Evolutionary conservation across 768 basidiomycete species (phyloP), one percentile per base, ranked within the genome.

Genomic region (Pulveroboletus frians): DNA sequence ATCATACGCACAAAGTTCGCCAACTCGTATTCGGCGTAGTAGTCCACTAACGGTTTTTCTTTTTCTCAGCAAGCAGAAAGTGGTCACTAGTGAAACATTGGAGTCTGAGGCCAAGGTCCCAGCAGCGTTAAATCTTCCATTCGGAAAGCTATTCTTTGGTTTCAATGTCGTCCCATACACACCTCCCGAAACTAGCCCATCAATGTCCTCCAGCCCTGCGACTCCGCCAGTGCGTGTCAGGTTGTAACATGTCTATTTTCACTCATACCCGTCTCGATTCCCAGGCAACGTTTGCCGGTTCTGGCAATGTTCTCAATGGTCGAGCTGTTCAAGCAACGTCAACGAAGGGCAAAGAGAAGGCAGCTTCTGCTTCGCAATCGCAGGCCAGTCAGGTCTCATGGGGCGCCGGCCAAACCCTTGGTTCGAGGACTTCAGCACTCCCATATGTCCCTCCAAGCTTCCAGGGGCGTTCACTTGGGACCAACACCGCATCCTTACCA

Each of bases 131-230:
- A 87, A 86, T 55, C 74, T 99, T 9, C 93, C 96, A 0, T 85
- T 88, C 55, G 96, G 96, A 11, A 87, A 96, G 56, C 75, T 99
- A 17, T 99, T 99, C 75, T 98, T 99, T 62, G 96, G 96, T 9
- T 99, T 86, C 72, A 87, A 88, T 51, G 79, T 89, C 49, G 72
- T 80, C 2, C 74, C 86, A 1, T 90, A 89, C 62, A 73, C 69
- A 3, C 80, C 81, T 7, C 77, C 83, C 5, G 63, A 71, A 38
- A 56, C 52, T 4, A 49, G 50, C n/a, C 14, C 64, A 30, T 49
- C 71, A 27, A 51, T 29, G 14, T 49, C 63, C 54, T 43, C 72
- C 40, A 32, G 67, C 60, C 52, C 66, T 43, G 56, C 64, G 17
- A 58, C 58, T 44, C 49, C 64, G 27, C 50, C 69, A 18, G 60